Percentiles rank a stretch among this genome's conserved stretches.
phyloP scores from a whole-genome alignment of 306 rosid species.

The Vachellia collinsii region DNA sequence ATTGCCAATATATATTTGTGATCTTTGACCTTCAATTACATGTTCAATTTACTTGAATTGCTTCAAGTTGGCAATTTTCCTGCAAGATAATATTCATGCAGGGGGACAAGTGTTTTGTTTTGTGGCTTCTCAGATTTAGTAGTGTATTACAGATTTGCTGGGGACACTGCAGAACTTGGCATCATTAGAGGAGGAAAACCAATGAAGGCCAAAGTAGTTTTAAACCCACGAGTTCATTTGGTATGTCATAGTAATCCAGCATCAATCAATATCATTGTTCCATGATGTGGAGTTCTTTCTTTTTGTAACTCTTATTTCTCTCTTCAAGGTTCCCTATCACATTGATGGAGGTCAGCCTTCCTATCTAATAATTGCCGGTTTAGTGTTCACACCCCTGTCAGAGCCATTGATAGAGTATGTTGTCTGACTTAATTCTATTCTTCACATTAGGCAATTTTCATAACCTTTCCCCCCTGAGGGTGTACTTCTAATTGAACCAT shows the following conservation, averaged over 20 bases:
- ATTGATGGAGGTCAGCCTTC: constrained; percentile 90
- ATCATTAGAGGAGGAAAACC: constrained; percentile 76
- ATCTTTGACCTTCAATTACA: constrained; percentile 23
- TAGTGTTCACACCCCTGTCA: constrained; percentile 98
- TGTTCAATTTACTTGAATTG: background rate
- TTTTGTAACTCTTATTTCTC: constrained; percentile 21
- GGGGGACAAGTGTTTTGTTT: constrained; percentile 9
- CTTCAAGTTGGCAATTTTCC: background rate
- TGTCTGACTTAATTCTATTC: constrained; percentile 11
- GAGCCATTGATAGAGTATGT: constrained; percentile 95
- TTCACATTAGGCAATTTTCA: constrained; percentile 22
- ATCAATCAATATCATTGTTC: constrained; percentile 31
- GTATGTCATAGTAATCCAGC: constrained; percentile 48
- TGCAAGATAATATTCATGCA: background rate
- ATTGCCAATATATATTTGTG: constrained; percentile 25
- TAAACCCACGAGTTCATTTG: constrained; percentile 90
- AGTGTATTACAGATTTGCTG: constrained; percentile 77
- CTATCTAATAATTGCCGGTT: constrained; percentile 88
- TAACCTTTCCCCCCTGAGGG: background rate
- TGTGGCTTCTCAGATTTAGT: constrained; percentile 25
- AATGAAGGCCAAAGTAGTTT: constrained; percentile 63
- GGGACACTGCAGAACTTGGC: constrained; percentile 89
- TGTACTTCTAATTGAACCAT: constrained; percentile 21
- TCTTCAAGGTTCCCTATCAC: constrained; percentile 83
- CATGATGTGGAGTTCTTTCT: constrained; percentile 39